phyloP scores from a whole-genome alignment of 768 basidiomycete genomes.

The Lactarius sp. region DNA sequence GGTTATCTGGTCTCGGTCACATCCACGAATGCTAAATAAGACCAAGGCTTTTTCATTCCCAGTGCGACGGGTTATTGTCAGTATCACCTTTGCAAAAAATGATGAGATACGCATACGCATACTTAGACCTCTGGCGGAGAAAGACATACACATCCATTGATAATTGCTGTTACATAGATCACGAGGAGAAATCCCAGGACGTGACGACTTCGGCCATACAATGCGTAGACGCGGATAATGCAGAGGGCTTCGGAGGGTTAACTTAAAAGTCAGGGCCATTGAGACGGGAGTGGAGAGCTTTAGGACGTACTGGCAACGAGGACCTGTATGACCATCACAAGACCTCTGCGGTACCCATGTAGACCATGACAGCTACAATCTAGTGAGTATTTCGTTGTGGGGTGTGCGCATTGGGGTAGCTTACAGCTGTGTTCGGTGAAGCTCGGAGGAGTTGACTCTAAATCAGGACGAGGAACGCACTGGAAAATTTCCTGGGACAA shows the following conservation, averaged over 20 bases:
- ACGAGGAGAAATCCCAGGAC: neutral
- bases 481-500: neutral
- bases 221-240: slow-evolving; percentile 7
- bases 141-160: neutral
- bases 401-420: neutral
- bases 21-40: neutral
- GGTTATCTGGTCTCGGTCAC: neutral
- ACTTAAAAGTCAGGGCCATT: neutral
- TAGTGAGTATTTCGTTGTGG: neutral
- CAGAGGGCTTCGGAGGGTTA: neutral
- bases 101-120: neutral
- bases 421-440: neutral
- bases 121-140: neutral
- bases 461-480: slow-evolving; percentile 2
- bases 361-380: neutral
- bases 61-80: neutral
- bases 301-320: slow-evolving; percentile 2
- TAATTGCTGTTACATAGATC: neutral
- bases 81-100: neutral
- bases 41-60: neutral
- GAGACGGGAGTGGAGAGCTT: neutral
- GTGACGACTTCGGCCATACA: slow-evolving; percentile 5
- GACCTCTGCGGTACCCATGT: neutral
- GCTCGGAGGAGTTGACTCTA: neutral
- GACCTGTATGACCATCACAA: neutral